These are phyloP conservation scores for Turritis glabra DNA, from an alignment of 345 rosid species.

Conservation along the genomic window DNA sequence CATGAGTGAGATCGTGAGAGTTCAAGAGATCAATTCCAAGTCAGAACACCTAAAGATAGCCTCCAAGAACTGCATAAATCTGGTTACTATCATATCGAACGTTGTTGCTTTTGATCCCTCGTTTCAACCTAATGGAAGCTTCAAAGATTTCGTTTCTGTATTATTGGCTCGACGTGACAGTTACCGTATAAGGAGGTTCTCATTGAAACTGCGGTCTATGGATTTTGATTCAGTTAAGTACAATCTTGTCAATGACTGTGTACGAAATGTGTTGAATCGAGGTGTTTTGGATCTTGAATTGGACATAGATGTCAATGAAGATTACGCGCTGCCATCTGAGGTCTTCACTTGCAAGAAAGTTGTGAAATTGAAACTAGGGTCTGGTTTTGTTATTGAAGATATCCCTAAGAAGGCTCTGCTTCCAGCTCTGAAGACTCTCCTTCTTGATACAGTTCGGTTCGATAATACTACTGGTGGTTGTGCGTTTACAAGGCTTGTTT, in stretches of 20 bases:
- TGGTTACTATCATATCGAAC: not conserved
- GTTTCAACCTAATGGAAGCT: not conserved
- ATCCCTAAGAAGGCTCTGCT: not conserved
- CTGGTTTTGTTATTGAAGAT: not conserved
- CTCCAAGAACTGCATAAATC: not conserved
- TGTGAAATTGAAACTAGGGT: not conserved
- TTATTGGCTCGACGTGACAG: not conserved
- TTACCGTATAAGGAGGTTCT: not conserved
- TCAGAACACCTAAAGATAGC: not conserved
- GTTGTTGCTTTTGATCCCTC: not conserved
- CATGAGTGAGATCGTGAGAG: not conserved
- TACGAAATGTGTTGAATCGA: not conserved
- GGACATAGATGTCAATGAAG: not conserved
- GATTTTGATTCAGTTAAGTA: not conserved
- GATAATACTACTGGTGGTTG: not conserved
- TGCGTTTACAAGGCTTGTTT: not conserved
- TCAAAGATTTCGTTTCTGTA: not conserved
- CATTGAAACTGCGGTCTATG: not conserved
- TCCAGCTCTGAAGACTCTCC: not conserved
- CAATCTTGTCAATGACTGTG: not conserved
- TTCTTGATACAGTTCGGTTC: not conserved
- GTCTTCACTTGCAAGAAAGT: not conserved
- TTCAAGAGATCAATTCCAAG: not conserved
- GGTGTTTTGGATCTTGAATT: not conserved
- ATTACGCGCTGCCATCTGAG: not conserved